phyloP scores from a whole-genome alignment of 768 basidiomycete species.

The Lactarius sanguifluus region DNA sequence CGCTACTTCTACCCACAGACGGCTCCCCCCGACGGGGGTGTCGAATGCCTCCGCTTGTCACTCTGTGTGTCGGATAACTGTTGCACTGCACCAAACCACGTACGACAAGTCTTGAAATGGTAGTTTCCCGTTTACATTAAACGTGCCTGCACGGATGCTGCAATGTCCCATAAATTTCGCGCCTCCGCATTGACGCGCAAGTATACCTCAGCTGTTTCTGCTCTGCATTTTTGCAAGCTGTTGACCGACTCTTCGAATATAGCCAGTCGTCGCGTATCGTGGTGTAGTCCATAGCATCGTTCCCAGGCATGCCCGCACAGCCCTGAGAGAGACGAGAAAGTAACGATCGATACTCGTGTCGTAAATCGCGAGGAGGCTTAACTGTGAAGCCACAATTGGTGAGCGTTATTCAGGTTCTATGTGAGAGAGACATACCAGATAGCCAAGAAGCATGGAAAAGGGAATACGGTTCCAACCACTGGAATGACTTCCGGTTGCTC shows the following conservation, averaged over 20 bases:
- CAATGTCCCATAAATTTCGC: background rate
- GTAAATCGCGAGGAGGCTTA: constrained; percentile 52
- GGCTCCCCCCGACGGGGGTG: constrained; percentile 33
- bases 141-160: constrained; percentile 73
- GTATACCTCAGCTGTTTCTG: constrained; percentile 28
- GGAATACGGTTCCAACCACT: constrained; percentile 27
- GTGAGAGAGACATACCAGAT: constrained; percentile 15
- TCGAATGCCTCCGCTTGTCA: constrained; percentile 19
- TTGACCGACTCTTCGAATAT: constrained; percentile 25
- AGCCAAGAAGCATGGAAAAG: constrained; percentile 25
- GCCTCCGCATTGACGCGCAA: constrained; percentile 7
- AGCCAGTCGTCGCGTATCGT: constrained; percentile 68
- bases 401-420: background rate
- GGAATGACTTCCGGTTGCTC: background rate
- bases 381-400: constrained; percentile 9
- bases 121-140: constrained; percentile 80
- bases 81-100: constrained; percentile 52
- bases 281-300: constrained; percentile 59
- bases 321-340: constrained; percentile 56
- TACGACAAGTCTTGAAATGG: constrained; percentile 70
- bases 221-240: constrained; percentile 17
- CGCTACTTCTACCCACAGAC: constrained; percentile 28
- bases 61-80: background rate
- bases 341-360: constrained; percentile 48
- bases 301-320: constrained; percentile 58